These are phyloP conservation scores for Trichoderma citrinoviride DNA, from an alignment of 2,329 filamentous ascomycete genomes.

Conservation along the genomic window DNA sequence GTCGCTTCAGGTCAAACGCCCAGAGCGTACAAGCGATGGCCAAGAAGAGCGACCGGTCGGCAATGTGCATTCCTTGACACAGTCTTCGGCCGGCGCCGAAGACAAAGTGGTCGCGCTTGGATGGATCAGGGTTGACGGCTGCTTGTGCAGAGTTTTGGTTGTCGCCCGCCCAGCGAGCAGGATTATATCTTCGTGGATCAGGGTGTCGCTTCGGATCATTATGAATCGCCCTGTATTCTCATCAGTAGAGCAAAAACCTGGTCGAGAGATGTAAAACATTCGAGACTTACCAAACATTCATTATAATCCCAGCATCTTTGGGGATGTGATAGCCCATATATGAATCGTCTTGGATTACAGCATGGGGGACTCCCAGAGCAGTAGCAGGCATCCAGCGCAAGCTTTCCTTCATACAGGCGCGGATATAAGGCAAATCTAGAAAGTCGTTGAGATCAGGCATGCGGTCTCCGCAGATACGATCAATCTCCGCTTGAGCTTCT, in stretches of 20 bases:
- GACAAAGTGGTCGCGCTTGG: constrained; percentile 24
- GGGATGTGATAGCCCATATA: constrained; percentile 23
- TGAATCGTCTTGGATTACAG: constrained; percentile 30
- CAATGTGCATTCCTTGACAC: constrained; percentile 33
- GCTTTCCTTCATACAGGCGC: constrained; percentile 31
- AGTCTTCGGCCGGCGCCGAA: constrained; percentile 36
- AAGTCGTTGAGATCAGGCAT: constrained; percentile 30
- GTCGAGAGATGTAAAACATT: rapidly evolving
- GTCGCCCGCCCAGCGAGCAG: constrained; percentile 27
- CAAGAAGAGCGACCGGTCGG: constrained; percentile 31
- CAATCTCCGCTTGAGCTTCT: constrained; percentile 30
- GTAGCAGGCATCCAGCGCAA: constrained; percentile 30
- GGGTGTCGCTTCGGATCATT: constrained; percentile 40
- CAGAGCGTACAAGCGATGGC: constrained; percentile 42
- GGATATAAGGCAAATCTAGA: constrained; percentile 31
- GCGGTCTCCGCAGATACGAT: constrained; percentile 32
- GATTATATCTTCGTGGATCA: constrained; percentile 32
- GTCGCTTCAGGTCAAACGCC: constrained; percentile 41
- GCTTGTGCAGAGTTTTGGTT: constrained; percentile 7
- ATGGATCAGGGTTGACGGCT: constrained; percentile 25
- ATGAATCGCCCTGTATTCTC: background rate
- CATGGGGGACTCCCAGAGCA: constrained; percentile 36
- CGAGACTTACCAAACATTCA: constrained; percentile 33
- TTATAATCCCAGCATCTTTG: constrained; percentile 21
- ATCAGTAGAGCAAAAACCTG: background rate